Evolutionary conservation across 2,329 filamentous ascomycete genomes (phyloP), one percentile per base, ranked within the genome.

Genomic region (Fusarium sp.): DNA sequence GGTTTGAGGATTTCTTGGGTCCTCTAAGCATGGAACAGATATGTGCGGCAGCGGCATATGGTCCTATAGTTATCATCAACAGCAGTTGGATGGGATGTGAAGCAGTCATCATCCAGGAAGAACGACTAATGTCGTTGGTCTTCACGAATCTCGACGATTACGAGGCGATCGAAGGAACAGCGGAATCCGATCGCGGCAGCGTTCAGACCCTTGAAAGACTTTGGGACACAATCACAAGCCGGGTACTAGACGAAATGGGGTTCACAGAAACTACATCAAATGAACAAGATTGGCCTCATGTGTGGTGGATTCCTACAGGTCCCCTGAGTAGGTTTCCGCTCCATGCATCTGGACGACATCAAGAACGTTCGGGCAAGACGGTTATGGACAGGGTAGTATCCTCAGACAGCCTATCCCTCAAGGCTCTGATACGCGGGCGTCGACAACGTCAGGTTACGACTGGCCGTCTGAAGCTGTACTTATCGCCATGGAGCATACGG

Each of bases 351-450:
- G 57, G 57, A 20, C 33, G 33, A 4, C 61, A 64, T 14, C 15
- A 15, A 7, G 14, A 40, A 7, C 20, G 34, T 2, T 46, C 49
- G 1, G 39, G 33, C 2, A 24, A 53, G 1, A 56, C 52, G 1
- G 43, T 58, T 0, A 28, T 58, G 5, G 58, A 67, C 1, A 67
- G 53, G 9, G 31, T 43, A 7, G 9, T 68, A 4, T 65, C 58
- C 1, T 57, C 62, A 0, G 51, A 63, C 7, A 60, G 44, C 17
- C 24, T 49, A 1, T 63, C 56, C 2, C 11, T 60, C 8, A 60
- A 22, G 13, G 18, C 36, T 22, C 28, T 63, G 1, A 4, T 60
- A 3, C 38, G 34, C 10, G 39, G 56, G 13, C 55, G 36, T 36
- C 39, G 38, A 20, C 7, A 48, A 8, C 44, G 49, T 8, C 24